Percentiles rank a stretch among this genome's conserved stretches.
Conservation (phyloP, 495 filamentous ascomycete species). For the Penicillium canescens region DNA sequence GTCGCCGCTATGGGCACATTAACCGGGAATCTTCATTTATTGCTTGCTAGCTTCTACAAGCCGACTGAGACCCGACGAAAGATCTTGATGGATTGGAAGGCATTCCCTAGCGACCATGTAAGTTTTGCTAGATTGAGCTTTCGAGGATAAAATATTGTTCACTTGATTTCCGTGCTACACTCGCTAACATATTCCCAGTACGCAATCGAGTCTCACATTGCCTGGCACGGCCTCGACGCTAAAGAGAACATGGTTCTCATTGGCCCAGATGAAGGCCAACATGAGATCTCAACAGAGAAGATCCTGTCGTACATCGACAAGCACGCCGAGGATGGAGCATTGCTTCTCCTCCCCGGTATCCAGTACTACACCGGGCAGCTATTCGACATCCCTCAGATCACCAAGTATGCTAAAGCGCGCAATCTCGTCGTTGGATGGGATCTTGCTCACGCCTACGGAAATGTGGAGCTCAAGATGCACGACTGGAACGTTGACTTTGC, state of each 20-base stretch:
- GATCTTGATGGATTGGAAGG: slow-evolving; percentile 90
- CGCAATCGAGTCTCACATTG: slow-evolving; percentile 86
- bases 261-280: slow-evolving; percentile 53
- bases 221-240: slow-evolving; percentile 70
- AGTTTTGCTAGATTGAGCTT: slow-evolving; percentile 8
- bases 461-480: slow-evolving; percentile 78
- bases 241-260: slow-evolving; percentile 74
- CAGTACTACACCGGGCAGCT: slow-evolving; percentile 95
- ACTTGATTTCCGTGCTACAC: neutral
- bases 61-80: slow-evolving; percentile 74
- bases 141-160: neutral
- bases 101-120: slow-evolving; percentile 93
- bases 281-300: slow-evolving; percentile 65
- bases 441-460: slow-evolving; percentile 91
- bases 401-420: slow-evolving; percentile 70
- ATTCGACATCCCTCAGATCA: slow-evolving; percentile 87
- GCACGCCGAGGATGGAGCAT: slow-evolving; percentile 71
- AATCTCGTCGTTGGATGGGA: slow-evolving; percentile 89
- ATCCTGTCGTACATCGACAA: slow-evolving; percentile 74
- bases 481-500: slow-evolving; percentile 96
- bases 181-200: slow-evolving; percentile 54
- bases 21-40: slow-evolving; percentile 85
- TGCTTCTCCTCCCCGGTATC: slow-evolving; percentile 86
- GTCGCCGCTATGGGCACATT: slow-evolving; percentile 93
- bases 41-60: slow-evolving; percentile 89